Evolutionary conservation across 2,329 filamentous ascomycete species (phyloP).

Genomic region (Dendryphion nanum): DNA sequence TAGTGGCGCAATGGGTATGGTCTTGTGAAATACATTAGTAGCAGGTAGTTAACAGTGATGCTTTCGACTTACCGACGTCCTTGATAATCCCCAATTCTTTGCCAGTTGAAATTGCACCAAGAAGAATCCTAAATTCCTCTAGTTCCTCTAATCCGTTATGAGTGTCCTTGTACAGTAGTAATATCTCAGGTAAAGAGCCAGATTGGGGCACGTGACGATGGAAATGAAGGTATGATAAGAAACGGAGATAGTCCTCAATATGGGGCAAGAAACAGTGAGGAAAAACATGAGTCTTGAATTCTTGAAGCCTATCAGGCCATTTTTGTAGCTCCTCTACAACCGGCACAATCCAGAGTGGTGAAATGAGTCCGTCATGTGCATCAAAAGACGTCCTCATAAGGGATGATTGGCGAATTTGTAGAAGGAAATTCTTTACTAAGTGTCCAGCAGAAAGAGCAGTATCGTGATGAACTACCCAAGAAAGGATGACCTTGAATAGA

Average conservation of each 20-base stretch:
- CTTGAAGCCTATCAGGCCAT: conserved; percentile 37
- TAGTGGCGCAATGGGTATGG: conserved; percentile 15
- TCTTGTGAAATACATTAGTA: conserved; percentile 14
- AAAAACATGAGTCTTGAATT: conserved; percentile 48
- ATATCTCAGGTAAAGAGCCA: conserved; percentile 13
- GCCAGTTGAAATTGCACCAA: conserved; percentile 44
- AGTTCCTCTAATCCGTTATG: conserved; percentile 12
- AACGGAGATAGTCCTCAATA: conserved; percentile 38
- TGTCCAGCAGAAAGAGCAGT: conserved; percentile 40
- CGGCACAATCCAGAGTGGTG: conserved; percentile 40
- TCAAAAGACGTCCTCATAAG: not conserved
- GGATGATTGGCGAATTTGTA: conserved; percentile 22
- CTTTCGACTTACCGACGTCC: conserved; percentile 34
- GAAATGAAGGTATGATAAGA: conserved; percentile 42
- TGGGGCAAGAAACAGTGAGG: conserved; percentile 47
- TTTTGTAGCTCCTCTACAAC: conserved; percentile 30
- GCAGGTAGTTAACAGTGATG: conserved; percentile 1
- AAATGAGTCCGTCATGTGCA: conserved; percentile 1
- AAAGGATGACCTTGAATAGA: conserved; percentile 27
- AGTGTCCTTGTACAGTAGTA: conserved; percentile 6
- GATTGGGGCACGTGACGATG: conserved; percentile 20
- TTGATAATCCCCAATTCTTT: conserved; percentile 48
- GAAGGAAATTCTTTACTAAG: conserved; percentile 35
- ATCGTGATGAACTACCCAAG: conserved; percentile 41
- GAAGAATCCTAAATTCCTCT: conserved; percentile 34